Evolutionary conservation across 805 yeast species (phyloP).

Genomic region (Scheffersomyces amazonensis): DNA sequence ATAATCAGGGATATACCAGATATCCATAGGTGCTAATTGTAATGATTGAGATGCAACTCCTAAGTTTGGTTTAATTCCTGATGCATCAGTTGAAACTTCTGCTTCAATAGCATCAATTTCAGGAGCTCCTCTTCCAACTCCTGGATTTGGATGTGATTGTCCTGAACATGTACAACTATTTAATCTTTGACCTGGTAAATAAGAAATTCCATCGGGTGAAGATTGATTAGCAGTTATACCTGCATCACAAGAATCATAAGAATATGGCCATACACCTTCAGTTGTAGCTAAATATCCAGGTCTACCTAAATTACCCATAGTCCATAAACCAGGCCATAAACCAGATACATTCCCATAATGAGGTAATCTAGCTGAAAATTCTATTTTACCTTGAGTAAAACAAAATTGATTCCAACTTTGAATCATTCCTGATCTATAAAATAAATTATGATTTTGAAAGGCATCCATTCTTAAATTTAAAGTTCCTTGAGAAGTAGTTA

Average conservation of each 20-base stretch:
- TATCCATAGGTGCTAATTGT: slow-evolving; percentile 91
- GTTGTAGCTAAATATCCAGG: slow-evolving; percentile 36
- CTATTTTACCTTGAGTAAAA: slow-evolving; percentile 30
- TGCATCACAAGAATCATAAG: slow-evolving; percentile 36
- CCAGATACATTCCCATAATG: slow-evolving; percentile 34
- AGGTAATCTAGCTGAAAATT: slow-evolving; percentile 31
- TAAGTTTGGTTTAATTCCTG: slow-evolving; percentile 11
- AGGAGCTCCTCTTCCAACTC: slow-evolving; percentile 38
- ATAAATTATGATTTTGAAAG: slow-evolving; percentile 29
- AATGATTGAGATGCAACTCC: slow-evolving; percentile 89
- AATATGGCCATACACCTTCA: slow-evolving; percentile 41
- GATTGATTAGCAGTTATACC: slow-evolving; percentile 41
- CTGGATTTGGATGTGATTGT: slow-evolving; percentile 35
- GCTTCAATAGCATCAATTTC: slow-evolving; percentile 93
- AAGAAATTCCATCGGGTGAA: slow-evolving; percentile 39
- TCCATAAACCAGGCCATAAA: slow-evolving; percentile 42
- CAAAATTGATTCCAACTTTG: slow-evolving; percentile 39
- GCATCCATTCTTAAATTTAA: slow-evolving; percentile 35
- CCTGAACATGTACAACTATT: slow-evolving; percentile 34
- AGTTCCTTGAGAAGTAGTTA: slow-evolving; percentile 36
- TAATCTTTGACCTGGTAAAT: slow-evolving; percentile 35
- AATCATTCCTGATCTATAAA: slow-evolving; percentile 38
- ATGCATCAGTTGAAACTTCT: slow-evolving; percentile 53
- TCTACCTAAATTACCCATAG: slow-evolving; percentile 37
- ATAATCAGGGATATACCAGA: slow-evolving; percentile 93